Base-by-base conservation (phyloP, 805 yeast genomes). In the Metschnikowia gruessii region DNA sequence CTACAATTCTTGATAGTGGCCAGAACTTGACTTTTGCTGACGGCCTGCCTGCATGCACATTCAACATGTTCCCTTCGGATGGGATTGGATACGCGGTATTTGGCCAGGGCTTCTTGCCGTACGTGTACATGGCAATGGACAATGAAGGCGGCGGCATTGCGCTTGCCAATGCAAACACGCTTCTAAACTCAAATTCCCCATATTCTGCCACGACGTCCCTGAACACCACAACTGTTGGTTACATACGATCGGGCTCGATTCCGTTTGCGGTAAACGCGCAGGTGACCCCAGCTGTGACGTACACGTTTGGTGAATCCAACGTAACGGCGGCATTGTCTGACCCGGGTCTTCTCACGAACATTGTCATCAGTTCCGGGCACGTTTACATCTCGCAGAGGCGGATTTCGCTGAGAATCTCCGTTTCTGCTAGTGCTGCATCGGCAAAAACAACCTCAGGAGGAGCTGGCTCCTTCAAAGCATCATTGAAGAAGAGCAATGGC, bases 81-180 rank as follows among this genome's bases (percentile, higher is more conserved):
- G 48, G 54, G 10, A 51, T 68, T 4, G 87, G 88, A 1, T 80
- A 66, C 57, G 71, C 77, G 9, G 56, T 78, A 2, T 60, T 86
- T 34, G 94, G 92, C 2, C 65, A 79, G 6, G 73, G 85, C 3
- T 79, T 85, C 54, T 51, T 85, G 39, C 68, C 68, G 42, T 67
- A 72, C 39, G 63, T 75, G 7, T 84, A 79, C 57, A 48, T 85
- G 32, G 91, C 83, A 0, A 82, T 83, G 32, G 89, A 85, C 61
- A 72, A 79, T 51, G 88, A 75, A 13, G 79, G 78, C 16, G 61
- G 69, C 21, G 65, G 66, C 18, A 58, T 85, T 22, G 94, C 85
- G 0, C 41, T 85, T 41, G 87, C 81, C 1, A 74, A 74, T 39
- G 70, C 83, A 2, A 68, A 69, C 45, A 49, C 12, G 8, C 28